Evolutionary conservation across 2,329 filamentous ascomycete genomes (phyloP).

Genomic region (Herpotrichia juniperi): DNA sequence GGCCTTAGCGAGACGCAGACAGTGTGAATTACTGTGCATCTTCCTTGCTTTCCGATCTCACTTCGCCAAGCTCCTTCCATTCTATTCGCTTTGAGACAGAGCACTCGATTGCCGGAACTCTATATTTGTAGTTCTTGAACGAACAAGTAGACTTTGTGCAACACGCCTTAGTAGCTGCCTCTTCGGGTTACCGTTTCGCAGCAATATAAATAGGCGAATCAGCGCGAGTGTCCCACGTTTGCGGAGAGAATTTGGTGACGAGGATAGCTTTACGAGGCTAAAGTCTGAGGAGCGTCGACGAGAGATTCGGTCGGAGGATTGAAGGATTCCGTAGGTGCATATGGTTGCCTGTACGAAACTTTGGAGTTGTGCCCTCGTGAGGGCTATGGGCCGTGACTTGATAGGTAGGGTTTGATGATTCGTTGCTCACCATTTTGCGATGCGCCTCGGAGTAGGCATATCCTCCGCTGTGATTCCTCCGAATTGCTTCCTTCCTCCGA

Average conservation of each 20-base stretch:
- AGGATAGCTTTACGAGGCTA: background rate
- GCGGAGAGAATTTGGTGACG: background rate
- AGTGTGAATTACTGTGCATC: background rate
- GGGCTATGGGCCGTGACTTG: too few relatives aligned
- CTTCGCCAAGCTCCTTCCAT: background rate
- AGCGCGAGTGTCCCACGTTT: background rate
- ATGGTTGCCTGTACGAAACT: background rate
- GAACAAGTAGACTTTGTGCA: background rate
- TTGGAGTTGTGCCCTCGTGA: background rate
- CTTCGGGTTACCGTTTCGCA: background rate
- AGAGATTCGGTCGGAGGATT: background rate
- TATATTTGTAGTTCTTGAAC: background rate
- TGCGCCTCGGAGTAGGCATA: too few relatives aligned
- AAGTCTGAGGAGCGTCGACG: background rate
- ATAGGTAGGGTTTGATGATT: too few relatives aligned
- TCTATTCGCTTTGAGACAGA: background rate
- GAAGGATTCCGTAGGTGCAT: background rate
- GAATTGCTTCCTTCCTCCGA: background rate
- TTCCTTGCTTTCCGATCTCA: background rate
- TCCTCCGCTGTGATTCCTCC: too few relatives aligned
- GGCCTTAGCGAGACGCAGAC: background rate
- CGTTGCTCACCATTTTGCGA: too few relatives aligned
- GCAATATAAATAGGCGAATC: constrained; percentile 4
- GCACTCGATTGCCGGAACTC: background rate
- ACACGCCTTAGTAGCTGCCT: background rate